These are phyloP conservation scores for Talaromyces thailandensis DNA, from an alignment of 495 filamentous ascomycete species.

Conservation along the genomic window DNA sequence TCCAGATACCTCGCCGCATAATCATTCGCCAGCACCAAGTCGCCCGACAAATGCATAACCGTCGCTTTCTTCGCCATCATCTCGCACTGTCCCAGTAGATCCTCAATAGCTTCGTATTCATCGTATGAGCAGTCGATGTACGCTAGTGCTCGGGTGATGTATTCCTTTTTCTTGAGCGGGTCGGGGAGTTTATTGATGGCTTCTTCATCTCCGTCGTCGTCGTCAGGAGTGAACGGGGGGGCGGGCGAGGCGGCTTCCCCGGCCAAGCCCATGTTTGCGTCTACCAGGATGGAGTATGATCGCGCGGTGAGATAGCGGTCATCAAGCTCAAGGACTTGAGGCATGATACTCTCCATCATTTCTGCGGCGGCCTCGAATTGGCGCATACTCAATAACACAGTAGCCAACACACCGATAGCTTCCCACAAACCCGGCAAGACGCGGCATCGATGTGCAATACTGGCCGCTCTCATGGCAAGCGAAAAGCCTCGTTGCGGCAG, in stretches of 20 bases:
- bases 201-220: background rate
- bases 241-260: conserved; percentile 31
- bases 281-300: conserved; percentile 68
- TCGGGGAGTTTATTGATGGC: background rate
- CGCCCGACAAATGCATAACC: conserved; percentile 65
- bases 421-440: conserved; percentile 71
- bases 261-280: conserved; percentile 77
- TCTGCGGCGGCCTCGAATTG: conserved; percentile 64
- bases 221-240: conserved; percentile 17
- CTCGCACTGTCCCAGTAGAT: conserved; percentile 66
- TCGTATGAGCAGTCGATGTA: conserved; percentile 60
- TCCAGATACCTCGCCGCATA: conserved; percentile 63
- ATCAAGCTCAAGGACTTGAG: conserved; percentile 72
- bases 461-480: conserved; percentile 70
- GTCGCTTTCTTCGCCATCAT: conserved; percentile 83
- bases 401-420: conserved; percentile 59
- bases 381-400: conserved; percentile 58
- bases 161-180: conserved; percentile 35
- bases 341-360: conserved; percentile 65
- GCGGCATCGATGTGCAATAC: conserved; percentile 61
- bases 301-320: conserved; percentile 54
- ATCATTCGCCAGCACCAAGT: conserved; percentile 62
- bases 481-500: conserved; percentile 77
- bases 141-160: conserved; percentile 54
- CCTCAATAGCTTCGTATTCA: conserved; percentile 64